Evolutionary conservation across 768 basidiomycete species (phyloP), one percentile per base, ranked within the genome.

Genomic region (Hypsizygus marmoreus): DNA sequence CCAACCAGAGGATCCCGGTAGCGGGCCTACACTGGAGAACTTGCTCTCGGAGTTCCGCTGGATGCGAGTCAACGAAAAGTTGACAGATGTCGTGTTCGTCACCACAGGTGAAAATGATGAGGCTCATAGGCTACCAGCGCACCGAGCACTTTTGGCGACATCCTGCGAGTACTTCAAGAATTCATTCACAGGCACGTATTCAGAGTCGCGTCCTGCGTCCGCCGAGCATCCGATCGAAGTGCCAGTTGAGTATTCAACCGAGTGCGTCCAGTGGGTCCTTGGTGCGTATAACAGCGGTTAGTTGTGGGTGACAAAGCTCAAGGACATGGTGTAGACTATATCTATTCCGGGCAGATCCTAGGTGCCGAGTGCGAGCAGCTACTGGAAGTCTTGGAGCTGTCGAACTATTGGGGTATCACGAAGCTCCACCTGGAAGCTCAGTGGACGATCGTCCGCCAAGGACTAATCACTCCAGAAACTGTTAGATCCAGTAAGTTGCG

Each of bases 1-100:
- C n/a, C 44, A 56, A 14, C 35, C 50, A 14, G 17, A 45, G 11
- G 42, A 54, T 16, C 55, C 65, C 29, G 35, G 16, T 28, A 8
- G 30, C 16, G 28, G 42, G 26, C 17, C 48, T 13, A 41, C 45
- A 22, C 52, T 61, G 10, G 9, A 32, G 19, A 37, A 37, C 8
- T 51, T 68, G 12, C 63, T 68, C 20, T 47, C 45, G 0, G 49
- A 47, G 3, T 75, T 75, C 52, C 51, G 68, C 13, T 49, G 55
- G 17, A 65, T 75, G 52, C 61, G 77, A 8, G 42, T 45, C 24
- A 47, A 57, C 9, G 53, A 61, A 4, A 39, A 48, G 13, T 58
- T 75, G 12, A 69, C 65, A 0, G 75, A 77, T 51, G 65, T 74
- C 17, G 39, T 54, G 4, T 71, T 79, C 40, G 37, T 54, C 17